Evolutionary conservation across 2,329 filamentous ascomycete genomes (phyloP).

Genomic region (Phaeosphaeriaceae sp.): DNA sequence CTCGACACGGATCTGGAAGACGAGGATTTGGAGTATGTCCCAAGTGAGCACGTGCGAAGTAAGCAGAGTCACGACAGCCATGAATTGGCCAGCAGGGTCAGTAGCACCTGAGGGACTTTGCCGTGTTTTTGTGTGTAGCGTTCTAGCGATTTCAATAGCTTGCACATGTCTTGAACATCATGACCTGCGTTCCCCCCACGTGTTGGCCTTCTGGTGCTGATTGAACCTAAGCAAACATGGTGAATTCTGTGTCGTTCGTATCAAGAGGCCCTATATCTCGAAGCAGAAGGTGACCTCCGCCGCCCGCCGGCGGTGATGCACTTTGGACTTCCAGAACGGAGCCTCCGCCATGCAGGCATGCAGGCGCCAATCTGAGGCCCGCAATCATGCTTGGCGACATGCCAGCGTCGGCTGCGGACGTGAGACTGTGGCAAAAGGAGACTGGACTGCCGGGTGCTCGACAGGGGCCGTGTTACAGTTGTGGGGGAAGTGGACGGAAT

Average conservation of each 20-base stretch:
- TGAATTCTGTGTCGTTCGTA: slow-evolving; percentile 1
- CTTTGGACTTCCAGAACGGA: slow-evolving; percentile 10
- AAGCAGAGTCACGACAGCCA: slow-evolving; percentile 32
- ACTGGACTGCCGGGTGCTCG: slow-evolving; percentile 9
- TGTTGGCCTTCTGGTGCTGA: slow-evolving; percentile 10
- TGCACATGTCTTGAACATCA: no score
- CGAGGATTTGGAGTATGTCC: slow-evolving; percentile 33
- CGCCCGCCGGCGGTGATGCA: slow-evolving; percentile 4
- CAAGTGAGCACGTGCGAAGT: slow-evolving; percentile 20
- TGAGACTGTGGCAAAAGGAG: slow-evolving; percentile 9
- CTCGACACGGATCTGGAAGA: slow-evolving; percentile 45
- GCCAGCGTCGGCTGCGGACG: background rate
- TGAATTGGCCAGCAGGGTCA: slow-evolving; percentile 29
- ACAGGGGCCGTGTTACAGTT: slow-evolving; percentile 11
- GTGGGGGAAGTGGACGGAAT: background rate
- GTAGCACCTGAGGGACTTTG: slow-evolving; percentile 9
- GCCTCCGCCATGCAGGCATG: background rate
- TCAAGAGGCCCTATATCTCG: slow-evolving; percentile 2
- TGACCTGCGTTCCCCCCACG: slow-evolving; percentile 10
- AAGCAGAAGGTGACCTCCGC: slow-evolving; percentile 22
- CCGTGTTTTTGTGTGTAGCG: slow-evolving; percentile 1
- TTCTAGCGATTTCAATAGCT: slow-evolving; percentile 7
- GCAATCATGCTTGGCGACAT: slow-evolving; percentile 4
- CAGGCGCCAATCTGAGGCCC: slow-evolving; percentile 3
- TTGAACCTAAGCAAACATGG: slow-evolving; percentile 7